Conservation (phyloP, 2,329 filamentous ascomycete genomes). For the Hyphodiscus sp. region DNA sequence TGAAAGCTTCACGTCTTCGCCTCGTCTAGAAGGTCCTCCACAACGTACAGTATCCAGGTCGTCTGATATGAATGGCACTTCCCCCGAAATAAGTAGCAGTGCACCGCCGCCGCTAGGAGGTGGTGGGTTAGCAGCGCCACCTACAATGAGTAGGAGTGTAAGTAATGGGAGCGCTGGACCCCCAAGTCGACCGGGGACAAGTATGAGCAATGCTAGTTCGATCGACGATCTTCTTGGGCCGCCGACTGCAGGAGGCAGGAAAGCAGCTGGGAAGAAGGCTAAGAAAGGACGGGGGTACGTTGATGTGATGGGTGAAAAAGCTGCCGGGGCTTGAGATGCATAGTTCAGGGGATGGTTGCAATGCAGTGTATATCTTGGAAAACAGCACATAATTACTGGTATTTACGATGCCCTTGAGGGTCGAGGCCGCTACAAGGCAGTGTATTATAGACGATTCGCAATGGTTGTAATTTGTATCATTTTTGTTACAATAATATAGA, state of each 20-base stretch:
- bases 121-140: constrained; percentile 11
- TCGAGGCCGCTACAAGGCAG: neutral
- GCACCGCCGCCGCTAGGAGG: neutral
- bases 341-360: neutral
- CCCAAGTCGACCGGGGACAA: constrained; percentile 65
- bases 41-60: constrained; percentile 3
- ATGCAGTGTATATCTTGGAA: neutral
- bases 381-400: neutral
- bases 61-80: neutral
- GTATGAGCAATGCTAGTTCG: constrained; percentile 85
- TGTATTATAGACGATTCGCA: constrained; percentile 5
- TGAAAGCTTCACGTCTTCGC: neutral
- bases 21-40: constrained; percentile 5
- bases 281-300: constrained; percentile 87
- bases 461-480: constrained; percentile 8
- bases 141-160: constrained; percentile 21
- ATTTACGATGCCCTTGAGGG: neutral
- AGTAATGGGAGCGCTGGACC: constrained; percentile 33
- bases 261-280: constrained; percentile 54
- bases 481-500: neutral
- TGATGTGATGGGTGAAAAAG: constrained; percentile 70
- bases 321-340: neutral
- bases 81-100: neutral
- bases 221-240: constrained; percentile 88
- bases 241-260: constrained; percentile 60